Conservation (phyloP, 2,329 filamentous ascomycete genomes). For the Scytalidium sp. region DNA sequence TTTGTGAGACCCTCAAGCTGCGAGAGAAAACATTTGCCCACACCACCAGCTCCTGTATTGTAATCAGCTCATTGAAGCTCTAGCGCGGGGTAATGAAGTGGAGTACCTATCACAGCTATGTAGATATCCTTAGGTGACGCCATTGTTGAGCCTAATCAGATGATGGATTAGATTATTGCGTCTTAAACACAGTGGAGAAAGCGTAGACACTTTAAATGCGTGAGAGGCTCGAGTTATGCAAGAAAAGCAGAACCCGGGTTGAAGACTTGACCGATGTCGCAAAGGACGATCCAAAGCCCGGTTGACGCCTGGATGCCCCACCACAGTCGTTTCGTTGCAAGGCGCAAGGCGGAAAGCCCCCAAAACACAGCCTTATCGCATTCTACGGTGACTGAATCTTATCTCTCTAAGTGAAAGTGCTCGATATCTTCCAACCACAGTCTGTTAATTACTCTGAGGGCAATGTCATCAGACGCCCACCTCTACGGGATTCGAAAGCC, state of each 20-base stretch:
- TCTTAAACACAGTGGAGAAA: no score
- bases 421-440: background rate
- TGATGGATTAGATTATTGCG: no score
- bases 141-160: conserved; percentile 14
- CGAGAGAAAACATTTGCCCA: conserved; percentile 84
- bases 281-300: background rate
- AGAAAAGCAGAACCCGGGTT: no score
- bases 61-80: conserved; percentile 13
- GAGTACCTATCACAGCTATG: conserved; percentile 41
- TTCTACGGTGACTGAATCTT: background rate
- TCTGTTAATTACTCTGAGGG: background rate
- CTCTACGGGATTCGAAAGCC: conserved; percentile 75
- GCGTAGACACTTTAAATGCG: no score
- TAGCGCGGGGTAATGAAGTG: conserved; percentile 8
- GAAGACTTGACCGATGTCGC: background rate
- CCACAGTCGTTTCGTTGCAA: background rate
- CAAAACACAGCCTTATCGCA: no score
- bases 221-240: no score
- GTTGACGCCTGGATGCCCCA: background rate
- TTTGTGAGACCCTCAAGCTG: conserved; percentile 70
- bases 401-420: no score
- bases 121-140: conserved; percentile 33
- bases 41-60: conserved; percentile 76
- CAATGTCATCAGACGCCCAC: conserved; percentile 50
- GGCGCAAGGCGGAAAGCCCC: background rate